Conservation (phyloP, 2,329 filamentous ascomycete species). For the Exophiala alcalophila region DNA sequence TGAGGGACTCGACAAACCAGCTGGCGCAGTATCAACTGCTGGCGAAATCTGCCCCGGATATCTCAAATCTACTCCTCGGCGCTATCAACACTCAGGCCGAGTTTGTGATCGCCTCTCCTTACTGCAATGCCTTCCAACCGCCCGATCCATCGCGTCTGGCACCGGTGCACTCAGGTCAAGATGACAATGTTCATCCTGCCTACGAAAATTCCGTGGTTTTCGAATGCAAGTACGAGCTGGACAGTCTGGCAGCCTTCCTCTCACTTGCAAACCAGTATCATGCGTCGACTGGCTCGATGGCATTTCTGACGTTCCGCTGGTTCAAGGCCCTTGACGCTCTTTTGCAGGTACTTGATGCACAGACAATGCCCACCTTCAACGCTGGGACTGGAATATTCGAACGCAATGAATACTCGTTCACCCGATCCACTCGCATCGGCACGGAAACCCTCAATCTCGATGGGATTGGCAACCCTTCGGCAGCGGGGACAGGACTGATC, state of each 20-base stretch:
- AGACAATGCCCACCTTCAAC: slow-evolving; percentile 79
- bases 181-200: slow-evolving; percentile 77
- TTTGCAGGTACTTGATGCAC: slow-evolving; percentile 69
- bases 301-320: slow-evolving; percentile 78
- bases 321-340: slow-evolving; percentile 71
- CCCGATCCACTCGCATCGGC: slow-evolving; percentile 71
- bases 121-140: slow-evolving; percentile 98
- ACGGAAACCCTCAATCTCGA: slow-evolving; percentile 84
- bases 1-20: slow-evolving; percentile 88
- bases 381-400: slow-evolving; percentile 60
- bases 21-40: slow-evolving; percentile 83
- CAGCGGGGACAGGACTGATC: slow-evolving; percentile 76
- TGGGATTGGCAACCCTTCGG: slow-evolving; percentile 89
- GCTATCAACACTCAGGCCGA: slow-evolving; percentile 96
- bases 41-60: slow-evolving; percentile 73
- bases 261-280: slow-evolving; percentile 83
- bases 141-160: slow-evolving; percentile 76
- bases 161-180: slow-evolving; percentile 72
- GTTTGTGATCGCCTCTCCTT: slow-evolving; percentile 89
- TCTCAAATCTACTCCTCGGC: slow-evolving; percentile 78
- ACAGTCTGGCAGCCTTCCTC: slow-evolving; percentile 90
- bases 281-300: slow-evolving; percentile 70
- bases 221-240: slow-evolving; percentile 98
- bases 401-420: slow-evolving; percentile 82
- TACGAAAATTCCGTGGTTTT: slow-evolving; percentile 87